Evolutionary conservation across 208 protist genomes (phyloP), one percentile per base, ranked within the genome.

Genomic region (Wallacemonas sp.): DNA sequence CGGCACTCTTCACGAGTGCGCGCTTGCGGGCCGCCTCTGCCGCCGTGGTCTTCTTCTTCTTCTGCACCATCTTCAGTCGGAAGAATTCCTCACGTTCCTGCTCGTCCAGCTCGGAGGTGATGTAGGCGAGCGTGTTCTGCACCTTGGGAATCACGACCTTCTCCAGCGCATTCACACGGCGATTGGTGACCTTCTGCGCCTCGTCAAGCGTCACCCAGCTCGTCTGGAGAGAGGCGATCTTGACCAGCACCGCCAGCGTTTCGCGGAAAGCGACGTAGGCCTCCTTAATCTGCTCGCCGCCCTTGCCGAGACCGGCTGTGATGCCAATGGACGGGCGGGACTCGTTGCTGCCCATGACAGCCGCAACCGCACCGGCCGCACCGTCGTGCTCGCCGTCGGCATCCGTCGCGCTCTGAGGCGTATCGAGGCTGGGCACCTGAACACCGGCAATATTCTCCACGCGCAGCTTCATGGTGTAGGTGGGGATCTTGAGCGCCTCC

Each of bases 161-260:
- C 72, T 99, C 98, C 38, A 99, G 89, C 13, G 99, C 99, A 79
- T 99, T 99, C 0, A 99, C 99, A 73, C 99, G 94, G 26, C 99
- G 94, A 75, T 99, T 99, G 39, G 99, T 99, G 27, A 99, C 87
- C 74, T 99, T 99, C 73, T 99, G 98, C 19, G 98, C 98, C 26
- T 94, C 86, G 68, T 99, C 98, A 4, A 99, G 88, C 48, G 94
- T 98, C 17, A 98, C 63, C 88, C 98, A 99, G 70, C 97, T 92
- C 15, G 97, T 97, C 77, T 98, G 98, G 63, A 99, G 83, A n/a
- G 97, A 99, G 0, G 98, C 97, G 30, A 99, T 87, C 41, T 94
- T 80, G 38, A 99, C 89, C 13, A 99, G 80, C 1, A 94, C 66
- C 34, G 91, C 83, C 19, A 99, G 65, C 0, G 98, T 95, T 54